Evolutionary conservation across 2,329 filamentous ascomycete species (phyloP).

Genomic region (Fusarium azukiicola): DNA sequence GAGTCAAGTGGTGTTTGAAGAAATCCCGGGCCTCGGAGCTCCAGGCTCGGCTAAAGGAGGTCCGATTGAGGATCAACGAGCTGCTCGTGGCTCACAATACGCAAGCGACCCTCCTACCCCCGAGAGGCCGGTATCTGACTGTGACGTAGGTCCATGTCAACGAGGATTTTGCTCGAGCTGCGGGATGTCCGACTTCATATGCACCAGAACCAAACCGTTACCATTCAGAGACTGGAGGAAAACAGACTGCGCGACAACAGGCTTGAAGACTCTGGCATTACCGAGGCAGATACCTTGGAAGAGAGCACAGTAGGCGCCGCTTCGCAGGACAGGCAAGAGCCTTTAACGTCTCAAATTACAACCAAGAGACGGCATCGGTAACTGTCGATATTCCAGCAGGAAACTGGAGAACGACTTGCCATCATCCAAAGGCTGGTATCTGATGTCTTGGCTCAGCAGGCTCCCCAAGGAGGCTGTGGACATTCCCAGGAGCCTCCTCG

Average conservation of each 20-base stretch:
- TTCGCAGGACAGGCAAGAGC: not conserved
- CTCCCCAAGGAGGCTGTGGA: not conserved
- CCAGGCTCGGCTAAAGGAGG: slow-evolving; percentile 2
- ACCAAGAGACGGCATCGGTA: not conserved
- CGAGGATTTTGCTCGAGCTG: not conserved
- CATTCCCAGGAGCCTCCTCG: not conserved
- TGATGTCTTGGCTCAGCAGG: not conserved
- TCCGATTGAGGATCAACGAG: not conserved
- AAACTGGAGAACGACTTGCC: not conserved
- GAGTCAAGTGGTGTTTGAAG: slow-evolving; percentile 1
- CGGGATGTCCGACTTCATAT: not conserved
- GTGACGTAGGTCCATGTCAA: not conserved
- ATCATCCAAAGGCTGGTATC: not conserved
- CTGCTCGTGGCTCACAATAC: not conserved
- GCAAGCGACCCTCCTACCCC: not conserved
- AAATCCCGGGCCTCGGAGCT: not conserved
- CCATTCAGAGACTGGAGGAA: not conserved
- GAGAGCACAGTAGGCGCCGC: too few relatives aligned
- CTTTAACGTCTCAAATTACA: not conserved
- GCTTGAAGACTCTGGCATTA: not conserved
- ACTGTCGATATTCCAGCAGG: not conserved
- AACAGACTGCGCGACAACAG: not conserved
- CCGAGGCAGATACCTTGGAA: not conserved
- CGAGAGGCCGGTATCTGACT: not conserved
- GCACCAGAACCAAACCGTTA: not conserved